Percentiles rank a stretch among this genome's conserved stretches.
Evolutionary conservation across 1,284 basidiomycete species (phyloP).

Genomic region (Ustilago crameri): DNA sequence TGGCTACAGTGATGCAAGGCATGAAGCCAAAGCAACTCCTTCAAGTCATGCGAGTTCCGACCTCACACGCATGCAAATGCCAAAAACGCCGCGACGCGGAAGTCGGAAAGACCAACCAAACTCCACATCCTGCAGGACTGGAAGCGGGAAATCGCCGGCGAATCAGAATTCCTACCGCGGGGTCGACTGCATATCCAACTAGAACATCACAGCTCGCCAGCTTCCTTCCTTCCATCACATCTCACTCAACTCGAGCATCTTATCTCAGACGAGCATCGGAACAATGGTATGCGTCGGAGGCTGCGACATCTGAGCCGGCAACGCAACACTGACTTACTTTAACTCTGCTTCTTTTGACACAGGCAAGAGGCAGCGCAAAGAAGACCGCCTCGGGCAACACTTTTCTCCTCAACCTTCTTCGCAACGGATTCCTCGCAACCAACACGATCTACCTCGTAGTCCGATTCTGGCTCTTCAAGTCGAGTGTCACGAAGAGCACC

Average conservation of each 20-base stretch:
- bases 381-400: constrained; percentile 57
- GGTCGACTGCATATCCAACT: background rate
- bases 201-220: too few relatives aligned
- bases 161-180: constrained; percentile 1
- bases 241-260: background rate
- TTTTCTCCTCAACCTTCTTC: constrained; percentile 49
- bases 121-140: background rate
- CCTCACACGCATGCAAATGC: too few relatives aligned
- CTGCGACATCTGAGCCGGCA: too few relatives aligned
- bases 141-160: constrained; percentile 3
- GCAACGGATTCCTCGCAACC: constrained; percentile 59
- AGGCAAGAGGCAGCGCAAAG: constrained; percentile 54
- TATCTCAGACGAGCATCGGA: background rate
- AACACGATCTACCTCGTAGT: constrained; percentile 58
- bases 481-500: constrained; percentile 27
- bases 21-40: too few relatives aligned
- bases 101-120: constrained; percentile 1
- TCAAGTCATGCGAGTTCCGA: too few relatives aligned
- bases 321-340: too few relatives aligned
- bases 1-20: too few relatives aligned
- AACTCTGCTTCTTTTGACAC: background rate
- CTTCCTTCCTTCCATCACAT: background rate
- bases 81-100: background rate
- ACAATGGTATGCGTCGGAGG: background rate
- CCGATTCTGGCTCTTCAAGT: constrained; percentile 47